These are phyloP conservation scores for Xylariaceae sp. DNA, from an alignment of 2,329 filamentous ascomycete species.

Conservation along the genomic window DNA sequence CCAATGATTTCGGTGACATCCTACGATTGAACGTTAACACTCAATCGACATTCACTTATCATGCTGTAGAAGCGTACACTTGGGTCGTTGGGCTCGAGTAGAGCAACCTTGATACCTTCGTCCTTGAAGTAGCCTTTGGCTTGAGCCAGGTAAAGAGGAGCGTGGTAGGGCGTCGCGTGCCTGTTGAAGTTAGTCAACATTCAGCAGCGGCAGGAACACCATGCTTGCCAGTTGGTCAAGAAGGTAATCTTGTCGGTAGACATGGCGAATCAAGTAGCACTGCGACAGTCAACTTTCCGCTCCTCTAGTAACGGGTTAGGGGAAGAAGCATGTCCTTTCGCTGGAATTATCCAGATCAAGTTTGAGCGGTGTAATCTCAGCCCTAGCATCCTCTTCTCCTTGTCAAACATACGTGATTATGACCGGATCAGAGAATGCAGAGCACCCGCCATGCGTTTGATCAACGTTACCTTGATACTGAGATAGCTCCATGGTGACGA, in stretches of 20 bases:
- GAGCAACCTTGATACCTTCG: constrained; percentile 75
- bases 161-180: constrained; percentile 82
- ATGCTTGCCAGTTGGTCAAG: constrained; percentile 75
- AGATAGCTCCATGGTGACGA: constrained; percentile 39
- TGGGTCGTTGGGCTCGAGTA: constrained; percentile 78
- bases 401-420: constrained; percentile 8
- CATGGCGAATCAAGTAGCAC: constrained; percentile 60
- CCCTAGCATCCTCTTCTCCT: constrained; percentile 19
- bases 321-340: constrained; percentile 84
- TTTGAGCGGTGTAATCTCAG: constrained; percentile 48
- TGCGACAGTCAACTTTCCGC: constrained; percentile 51
- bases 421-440: constrained; percentile 39
- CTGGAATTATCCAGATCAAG: constrained; percentile 88
- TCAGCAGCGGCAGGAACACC: constrained; percentile 9
- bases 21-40: constrained; percentile 38
- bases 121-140: constrained; percentile 75
- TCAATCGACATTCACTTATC: neutral
- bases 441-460: constrained; percentile 42
- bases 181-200: constrained; percentile 45
- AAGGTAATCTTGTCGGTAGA: constrained; percentile 85
- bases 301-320: constrained; percentile 35
- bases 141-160: constrained; percentile 76
- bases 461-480: constrained; percentile 46
- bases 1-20: constrained; percentile 84
- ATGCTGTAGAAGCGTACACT: constrained; percentile 51